These are phyloP conservation scores for Cadophora sp. DNA, from an alignment of 2,329 filamentous ascomycete species.

Conservation along the genomic window DNA sequence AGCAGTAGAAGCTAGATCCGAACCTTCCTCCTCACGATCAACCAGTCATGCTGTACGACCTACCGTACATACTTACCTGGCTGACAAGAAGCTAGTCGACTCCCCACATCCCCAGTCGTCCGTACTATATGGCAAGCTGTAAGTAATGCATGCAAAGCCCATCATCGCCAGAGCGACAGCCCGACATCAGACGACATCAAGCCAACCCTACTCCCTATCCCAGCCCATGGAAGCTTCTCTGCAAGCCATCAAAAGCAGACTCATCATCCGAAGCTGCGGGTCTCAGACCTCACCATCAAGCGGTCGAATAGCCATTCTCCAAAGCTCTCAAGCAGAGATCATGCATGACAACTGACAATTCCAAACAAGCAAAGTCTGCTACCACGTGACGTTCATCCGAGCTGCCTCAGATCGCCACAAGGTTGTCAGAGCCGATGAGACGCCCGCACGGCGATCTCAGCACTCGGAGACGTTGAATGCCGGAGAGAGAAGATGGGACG, in stretches of 20 bases:
- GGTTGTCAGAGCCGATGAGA: not conserved
- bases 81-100: not conserved
- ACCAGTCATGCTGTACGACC: not conserved
- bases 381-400: constrained; percentile 6
- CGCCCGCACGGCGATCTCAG: not conserved
- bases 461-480: not conserved
- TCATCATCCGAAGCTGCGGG: not conserved
- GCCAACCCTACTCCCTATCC: not conserved
- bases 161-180: not conserved
- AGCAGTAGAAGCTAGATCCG: not conserved
- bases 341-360: not conserved
- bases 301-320: not conserved
- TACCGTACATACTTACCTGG: not conserved
- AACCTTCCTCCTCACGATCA: not conserved
- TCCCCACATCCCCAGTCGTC: not conserved
- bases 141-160: not conserved
- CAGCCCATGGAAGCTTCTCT: not conserved
- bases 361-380: not conserved
- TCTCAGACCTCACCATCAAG: not conserved
- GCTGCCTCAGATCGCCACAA: not conserved
- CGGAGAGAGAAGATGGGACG: constrained; percentile 4
- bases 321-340: not conserved
- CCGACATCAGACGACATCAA: not conserved
- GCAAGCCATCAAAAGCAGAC: not conserved
- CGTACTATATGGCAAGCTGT: not conserved